Percentiles rank a stretch among this genome's conserved stretches.
phyloP scores from a whole-genome alignment of 108 stramenopile genomes.

The Conticribra weissflogii region DNA sequence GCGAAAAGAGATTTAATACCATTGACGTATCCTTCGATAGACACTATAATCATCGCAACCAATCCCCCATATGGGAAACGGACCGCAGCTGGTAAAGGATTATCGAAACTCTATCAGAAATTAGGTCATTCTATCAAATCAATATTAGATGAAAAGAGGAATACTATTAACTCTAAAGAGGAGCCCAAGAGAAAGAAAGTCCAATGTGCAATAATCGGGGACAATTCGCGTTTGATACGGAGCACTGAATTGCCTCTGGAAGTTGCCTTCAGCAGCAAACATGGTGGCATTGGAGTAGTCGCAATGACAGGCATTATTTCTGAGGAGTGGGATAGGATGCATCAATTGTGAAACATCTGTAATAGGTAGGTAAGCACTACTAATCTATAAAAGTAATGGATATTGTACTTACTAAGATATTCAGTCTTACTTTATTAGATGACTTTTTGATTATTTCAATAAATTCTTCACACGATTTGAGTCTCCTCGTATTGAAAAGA shows the following conservation, averaged over 20 bases:
- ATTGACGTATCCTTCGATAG: background rate
- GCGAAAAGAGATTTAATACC: slow-evolving; percentile 3
- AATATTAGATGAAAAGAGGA: too few species aligned
- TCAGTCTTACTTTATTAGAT: background rate
- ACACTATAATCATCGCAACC: slow-evolving; percentile 43
- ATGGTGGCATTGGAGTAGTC: slow-evolving; percentile 40
- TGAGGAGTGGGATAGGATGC: background rate
- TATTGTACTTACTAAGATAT: too few species aligned
- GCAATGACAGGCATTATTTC: slow-evolving; percentile 23
- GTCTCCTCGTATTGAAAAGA: too few species aligned
- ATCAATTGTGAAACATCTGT: too few species aligned
- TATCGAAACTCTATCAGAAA: slow-evolving; percentile 20
- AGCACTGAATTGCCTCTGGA: slow-evolving; percentile 31
- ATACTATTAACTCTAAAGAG: too few species aligned
- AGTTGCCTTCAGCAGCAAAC: slow-evolving; percentile 41
- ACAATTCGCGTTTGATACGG: slow-evolving; percentile 30
- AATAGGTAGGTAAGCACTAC: too few species aligned
- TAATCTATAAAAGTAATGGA: too few species aligned
- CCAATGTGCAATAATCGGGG: slow-evolving; percentile 36
- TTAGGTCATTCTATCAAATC: slow-evolving; percentile 19
- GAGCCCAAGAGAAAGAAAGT: slow-evolving; percentile 3
- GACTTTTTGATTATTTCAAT: background rate
- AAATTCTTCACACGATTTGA: too few species aligned
- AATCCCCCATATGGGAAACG: slow-evolving; percentile 81
- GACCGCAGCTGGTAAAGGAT: slow-evolving; percentile 15